These are phyloP conservation scores for Bacidia rubella DNA, from an alignment of 495 filamentous ascomycete genomes.

Conservation along the genomic window DNA sequence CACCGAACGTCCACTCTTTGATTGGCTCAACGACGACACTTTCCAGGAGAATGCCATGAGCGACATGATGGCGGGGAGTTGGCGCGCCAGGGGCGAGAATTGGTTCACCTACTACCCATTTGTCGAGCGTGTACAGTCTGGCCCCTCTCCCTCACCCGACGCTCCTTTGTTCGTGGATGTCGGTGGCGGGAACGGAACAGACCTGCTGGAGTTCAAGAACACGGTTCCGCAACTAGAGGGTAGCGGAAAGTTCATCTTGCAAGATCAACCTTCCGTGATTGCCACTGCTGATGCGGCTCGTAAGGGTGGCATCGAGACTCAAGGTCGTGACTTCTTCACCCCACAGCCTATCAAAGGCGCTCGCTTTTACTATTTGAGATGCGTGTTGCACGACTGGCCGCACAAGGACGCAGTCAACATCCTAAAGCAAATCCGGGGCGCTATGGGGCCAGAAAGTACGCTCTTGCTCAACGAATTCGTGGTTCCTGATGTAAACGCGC, in stretches of 20 bases:
- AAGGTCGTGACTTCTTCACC: slow-evolving; percentile 5
- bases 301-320: not conserved
- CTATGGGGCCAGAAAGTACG: slow-evolving; percentile 5
- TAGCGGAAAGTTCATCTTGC: slow-evolving; percentile 26
- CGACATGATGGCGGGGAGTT: slow-evolving; percentile 24
- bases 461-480: slow-evolving; percentile 21
- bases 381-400: slow-evolving; percentile 18
- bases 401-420: slow-evolving; percentile 28
- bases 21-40: slow-evolving; percentile 29
- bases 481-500: slow-evolving; percentile 15
- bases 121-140: not conserved
- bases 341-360: slow-evolving; percentile 5
- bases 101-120: not conserved
- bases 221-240: slow-evolving; percentile 22
- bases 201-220: slow-evolving; percentile 5
- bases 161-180: slow-evolving; percentile 13
- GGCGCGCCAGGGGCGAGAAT: not conserved
- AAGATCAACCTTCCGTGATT: slow-evolving; percentile 29
- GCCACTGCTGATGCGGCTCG: slow-evolving; percentile 12
- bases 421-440: slow-evolving; percentile 11
- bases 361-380: not conserved
- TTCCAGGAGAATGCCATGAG: slow-evolving; percentile 25
- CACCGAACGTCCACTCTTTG: slow-evolving; percentile 28
- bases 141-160: slow-evolving; percentile 4
- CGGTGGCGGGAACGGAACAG: slow-evolving; percentile 9